Percentiles rank a stretch among this genome's conserved stretches.
phyloP scores from a whole-genome alignment of 129 eudicot genomes.

The Glebionis coronaria region DNA sequence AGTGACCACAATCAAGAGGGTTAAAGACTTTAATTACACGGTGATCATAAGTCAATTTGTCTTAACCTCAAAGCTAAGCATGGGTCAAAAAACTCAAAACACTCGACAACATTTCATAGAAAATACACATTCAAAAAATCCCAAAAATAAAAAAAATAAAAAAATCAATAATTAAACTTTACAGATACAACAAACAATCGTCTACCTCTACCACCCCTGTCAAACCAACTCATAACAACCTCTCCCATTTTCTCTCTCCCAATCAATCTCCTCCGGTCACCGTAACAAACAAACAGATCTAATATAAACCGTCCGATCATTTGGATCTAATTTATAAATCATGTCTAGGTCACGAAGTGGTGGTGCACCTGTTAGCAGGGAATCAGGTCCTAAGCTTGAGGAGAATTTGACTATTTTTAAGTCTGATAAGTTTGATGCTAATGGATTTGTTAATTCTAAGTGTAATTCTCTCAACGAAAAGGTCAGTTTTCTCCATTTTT shows the following conservation, averaged over 20 bases:
- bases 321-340: no score
- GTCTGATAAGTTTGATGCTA: slow-evolving; percentile 87
- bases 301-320: no score
- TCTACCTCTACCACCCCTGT: slow-evolving; percentile 26
- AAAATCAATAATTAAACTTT: background rate
- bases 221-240: slow-evolving; percentile 33
- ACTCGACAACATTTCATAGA: background rate
- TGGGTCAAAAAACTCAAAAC: no score
- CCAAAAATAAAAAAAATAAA: background rate
- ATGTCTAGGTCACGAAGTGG: slow-evolving; percentile 87
- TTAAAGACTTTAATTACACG: no score
- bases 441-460: slow-evolving; percentile 76
- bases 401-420: slow-evolving; percentile 84
- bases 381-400: slow-evolving; percentile 67
- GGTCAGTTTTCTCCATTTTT: no score
- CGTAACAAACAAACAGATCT: no score
- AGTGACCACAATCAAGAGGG: no score
- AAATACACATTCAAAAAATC: background rate
- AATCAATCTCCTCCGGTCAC: background rate
- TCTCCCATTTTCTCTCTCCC: slow-evolving; percentile 12
- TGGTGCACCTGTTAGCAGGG: slow-evolving; percentile 53
- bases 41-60: no score
- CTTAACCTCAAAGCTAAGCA: no score
- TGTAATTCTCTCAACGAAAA: slow-evolving; percentile 84
- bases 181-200: slow-evolving; percentile 14